Conservation (phyloP, 2,329 filamentous ascomycete species). For the Pezicula carpinea region DNA sequence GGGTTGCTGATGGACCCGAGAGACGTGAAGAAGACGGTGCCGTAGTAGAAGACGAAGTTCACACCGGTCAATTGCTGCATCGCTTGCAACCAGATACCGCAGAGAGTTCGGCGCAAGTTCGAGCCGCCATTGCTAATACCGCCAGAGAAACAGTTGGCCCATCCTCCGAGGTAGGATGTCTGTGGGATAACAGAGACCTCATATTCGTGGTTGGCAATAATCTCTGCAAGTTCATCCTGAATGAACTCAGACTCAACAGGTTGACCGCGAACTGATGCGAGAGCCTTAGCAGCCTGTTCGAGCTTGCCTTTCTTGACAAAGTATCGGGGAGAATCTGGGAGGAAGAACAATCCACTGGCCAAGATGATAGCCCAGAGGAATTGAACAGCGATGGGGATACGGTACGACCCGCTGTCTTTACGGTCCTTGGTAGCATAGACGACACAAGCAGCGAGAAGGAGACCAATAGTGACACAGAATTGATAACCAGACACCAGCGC, state of each 20-base stretch:
- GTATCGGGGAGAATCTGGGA: slow-evolving; percentile 54
- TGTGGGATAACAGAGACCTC: slow-evolving; percentile 64
- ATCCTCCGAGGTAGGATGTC: slow-evolving; percentile 60
- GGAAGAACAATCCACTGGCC: slow-evolving; percentile 43
- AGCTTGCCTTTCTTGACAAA: slow-evolving; percentile 44
- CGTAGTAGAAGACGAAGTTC: slow-evolving; percentile 87
- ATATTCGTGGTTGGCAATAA: slow-evolving; percentile 61
- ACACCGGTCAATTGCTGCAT: slow-evolving; percentile 71
- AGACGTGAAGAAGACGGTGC: slow-evolving; percentile 59
- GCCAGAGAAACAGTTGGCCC: slow-evolving; percentile 62
- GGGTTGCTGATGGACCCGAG: slow-evolving; percentile 61
- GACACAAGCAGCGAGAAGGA: slow-evolving; percentile 50
- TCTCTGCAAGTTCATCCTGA: slow-evolving; percentile 32
- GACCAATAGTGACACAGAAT: slow-evolving; percentile 68
- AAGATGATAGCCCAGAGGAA: slow-evolving; percentile 48
- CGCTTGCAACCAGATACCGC: slow-evolving; percentile 59
- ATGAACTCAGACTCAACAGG: slow-evolving; percentile 44
- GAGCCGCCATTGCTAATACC: slow-evolving; percentile 57
- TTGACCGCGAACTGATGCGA: slow-evolving; percentile 40
- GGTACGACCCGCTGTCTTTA: slow-evolving; percentile 46
- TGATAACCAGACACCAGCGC: slow-evolving; percentile 58
- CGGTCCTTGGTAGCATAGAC: slow-evolving; percentile 42
- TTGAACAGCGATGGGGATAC: slow-evolving; percentile 53
- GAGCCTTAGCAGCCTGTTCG: slow-evolving; percentile 39
- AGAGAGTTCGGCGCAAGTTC: slow-evolving; percentile 60